Conservation (phyloP, 495 filamentous ascomycete genomes). For the Neurospora discreta region DNA sequence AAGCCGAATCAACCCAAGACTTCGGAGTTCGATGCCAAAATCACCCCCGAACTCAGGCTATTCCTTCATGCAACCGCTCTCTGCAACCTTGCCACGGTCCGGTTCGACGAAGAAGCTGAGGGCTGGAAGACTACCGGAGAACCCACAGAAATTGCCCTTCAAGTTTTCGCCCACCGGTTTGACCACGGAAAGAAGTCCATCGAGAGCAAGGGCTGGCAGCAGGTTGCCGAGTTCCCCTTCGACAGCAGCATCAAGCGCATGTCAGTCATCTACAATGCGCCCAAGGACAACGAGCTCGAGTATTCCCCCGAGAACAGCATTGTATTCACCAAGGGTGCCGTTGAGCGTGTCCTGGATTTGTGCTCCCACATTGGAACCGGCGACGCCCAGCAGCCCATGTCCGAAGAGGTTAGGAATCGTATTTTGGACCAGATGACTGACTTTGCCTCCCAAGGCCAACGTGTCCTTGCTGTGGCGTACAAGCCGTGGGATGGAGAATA, state of each 20-base stretch:
- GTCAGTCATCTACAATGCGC: conserved; percentile 57
- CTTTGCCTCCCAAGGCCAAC: conserved; percentile 66
- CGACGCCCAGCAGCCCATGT: conserved; percentile 39
- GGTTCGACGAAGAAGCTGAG: conserved; percentile 40
- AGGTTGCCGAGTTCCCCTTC: conserved; percentile 68
- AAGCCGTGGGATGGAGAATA: conserved; percentile 25
- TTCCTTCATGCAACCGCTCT: conserved; percentile 64
- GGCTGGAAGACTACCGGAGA: conserved; percentile 68
- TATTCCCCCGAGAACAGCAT: conserved; percentile 28
- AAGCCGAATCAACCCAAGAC: conserved; percentile 5
- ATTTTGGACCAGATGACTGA: conserved; percentile 53
- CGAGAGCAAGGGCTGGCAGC: conserved; percentile 45
- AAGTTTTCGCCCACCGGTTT: conserved; percentile 68
- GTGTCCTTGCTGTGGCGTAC: conserved; percentile 66
- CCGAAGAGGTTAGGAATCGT: conserved; percentile 46
- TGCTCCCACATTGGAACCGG: conserved; percentile 51
- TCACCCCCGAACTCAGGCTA: conserved; percentile 42
- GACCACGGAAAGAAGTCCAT: conserved; percentile 45
- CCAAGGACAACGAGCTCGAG: conserved; percentile 15
- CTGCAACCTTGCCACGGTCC: conserved; percentile 66
- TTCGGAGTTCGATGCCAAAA: conserved; percentile 15
- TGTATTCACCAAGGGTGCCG: conserved; percentile 72
- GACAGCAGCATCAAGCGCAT: conserved; percentile 76
- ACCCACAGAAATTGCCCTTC: conserved; percentile 74
- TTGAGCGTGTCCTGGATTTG: conserved; percentile 64